Percentiles rank a stretch among this genome's conserved stretches.
These are phyloP conservation scores for Leucosporidium yakuticum DNA, from an alignment of 768 basidiomycete genomes.

Conservation along the genomic window DNA sequence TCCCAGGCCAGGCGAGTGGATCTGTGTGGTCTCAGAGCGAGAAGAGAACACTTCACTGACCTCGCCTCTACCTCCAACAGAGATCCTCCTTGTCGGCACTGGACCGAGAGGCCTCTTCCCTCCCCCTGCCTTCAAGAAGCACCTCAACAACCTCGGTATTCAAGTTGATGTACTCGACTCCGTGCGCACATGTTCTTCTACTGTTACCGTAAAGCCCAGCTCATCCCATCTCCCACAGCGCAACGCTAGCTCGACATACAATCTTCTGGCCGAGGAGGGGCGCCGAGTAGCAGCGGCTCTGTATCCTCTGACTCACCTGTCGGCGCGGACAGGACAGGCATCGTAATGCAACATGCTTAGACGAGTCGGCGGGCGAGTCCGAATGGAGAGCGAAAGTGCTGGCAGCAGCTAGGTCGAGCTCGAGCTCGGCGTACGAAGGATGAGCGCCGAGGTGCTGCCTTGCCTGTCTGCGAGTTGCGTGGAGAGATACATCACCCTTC, in stretches of 20 bases:
- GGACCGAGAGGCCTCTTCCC: constrained; percentile 65
- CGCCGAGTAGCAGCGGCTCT: constrained; percentile 84
- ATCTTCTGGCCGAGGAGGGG: constrained; percentile 87
- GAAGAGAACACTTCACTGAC: neutral
- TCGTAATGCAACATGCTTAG: no score
- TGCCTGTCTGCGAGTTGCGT: no score
- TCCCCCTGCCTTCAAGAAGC: constrained; percentile 60
- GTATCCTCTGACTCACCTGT: constrained; percentile 51
- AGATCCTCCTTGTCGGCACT: constrained; percentile 85
- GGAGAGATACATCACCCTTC: no score
- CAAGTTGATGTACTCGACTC: constrained; percentile 86
- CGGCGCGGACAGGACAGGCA: constrained; percentile 29
- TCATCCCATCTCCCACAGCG: constrained; percentile 46
- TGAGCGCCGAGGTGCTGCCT: no score
- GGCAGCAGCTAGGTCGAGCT: no score
- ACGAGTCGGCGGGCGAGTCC: no score
- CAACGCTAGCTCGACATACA: constrained; percentile 93
- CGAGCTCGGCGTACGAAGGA: no score
- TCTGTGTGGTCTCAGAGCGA: neutral
- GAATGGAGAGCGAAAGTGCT: no score
- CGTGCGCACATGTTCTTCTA: constrained; percentile 46
- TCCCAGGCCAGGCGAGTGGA: constrained; percentile 72
- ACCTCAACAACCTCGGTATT: constrained; percentile 70
- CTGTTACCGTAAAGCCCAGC: no score
- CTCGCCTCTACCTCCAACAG: constrained; percentile 47